phyloP scores from a whole-genome alignment of 2,329 filamentous ascomycete genomes.

The Paracamarosporium sp. region DNA sequence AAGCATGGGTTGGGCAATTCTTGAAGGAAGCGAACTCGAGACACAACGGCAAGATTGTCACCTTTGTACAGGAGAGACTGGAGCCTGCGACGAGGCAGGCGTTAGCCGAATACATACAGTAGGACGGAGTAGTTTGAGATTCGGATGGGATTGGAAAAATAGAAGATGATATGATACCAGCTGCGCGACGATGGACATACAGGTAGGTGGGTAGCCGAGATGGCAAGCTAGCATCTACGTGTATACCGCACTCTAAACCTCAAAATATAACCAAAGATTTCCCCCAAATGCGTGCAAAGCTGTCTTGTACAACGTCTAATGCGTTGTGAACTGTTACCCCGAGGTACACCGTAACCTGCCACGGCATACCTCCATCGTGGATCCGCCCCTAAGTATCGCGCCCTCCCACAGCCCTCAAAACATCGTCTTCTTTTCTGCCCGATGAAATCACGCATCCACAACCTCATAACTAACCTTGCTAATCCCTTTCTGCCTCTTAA shows the following conservation, averaged over 20 bases:
- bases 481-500: conserved; percentile 68
- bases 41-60: conserved; percentile 72
- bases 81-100: conserved; percentile 49
- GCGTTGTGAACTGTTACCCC: neutral
- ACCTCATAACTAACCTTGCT: conserved; percentile 62
- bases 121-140: neutral
- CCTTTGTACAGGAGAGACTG: conserved; percentile 76
- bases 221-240: neutral
- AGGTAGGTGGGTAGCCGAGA: neutral
- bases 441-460: conserved; percentile 27
- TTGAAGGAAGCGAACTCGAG: conserved; percentile 78
- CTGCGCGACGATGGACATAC: neutral
- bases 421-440: neutral
- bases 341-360: too few relatives aligned
- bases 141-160: neutral
- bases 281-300: neutral
- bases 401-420: neutral
- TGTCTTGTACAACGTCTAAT: neutral
- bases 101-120: conserved; percentile 40
- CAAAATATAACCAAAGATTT: neutral
- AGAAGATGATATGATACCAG: conserved; percentile 6
- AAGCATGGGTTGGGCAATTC: conserved; percentile 82
- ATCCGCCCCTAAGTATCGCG: neutral
- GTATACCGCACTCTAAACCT: neutral
- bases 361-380: too few relatives aligned